Percentiles rank a stretch among this genome's conserved stretches.
These are phyloP conservation scores for Zygosaccharomyces bailii DNA, from an alignment of 805 yeast genomes.

Conservation along the genomic window DNA sequence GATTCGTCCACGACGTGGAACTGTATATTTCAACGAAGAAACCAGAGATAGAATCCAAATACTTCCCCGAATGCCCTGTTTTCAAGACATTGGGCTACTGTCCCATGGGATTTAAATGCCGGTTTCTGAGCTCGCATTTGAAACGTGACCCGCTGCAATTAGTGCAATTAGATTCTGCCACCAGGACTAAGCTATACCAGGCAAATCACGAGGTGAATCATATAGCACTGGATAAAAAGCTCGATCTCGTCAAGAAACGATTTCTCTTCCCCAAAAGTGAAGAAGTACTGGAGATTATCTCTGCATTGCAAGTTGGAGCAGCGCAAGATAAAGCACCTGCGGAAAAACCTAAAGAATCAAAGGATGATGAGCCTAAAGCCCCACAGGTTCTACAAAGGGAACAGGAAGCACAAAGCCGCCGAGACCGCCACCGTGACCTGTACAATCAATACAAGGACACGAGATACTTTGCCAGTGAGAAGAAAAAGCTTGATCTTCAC, in stretches of 20 bases:
- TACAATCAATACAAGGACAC: conserved; percentile 61
- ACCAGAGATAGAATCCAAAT: conserved; percentile 60
- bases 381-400: conserved; percentile 27
- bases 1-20: conserved; percentile 70
- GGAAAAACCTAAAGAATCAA: conserved; percentile 13
- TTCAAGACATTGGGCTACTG: conserved; percentile 79
- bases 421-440: conserved; percentile 33
- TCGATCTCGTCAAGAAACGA: conserved; percentile 46
- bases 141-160: conserved; percentile 40
- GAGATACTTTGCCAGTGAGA: conserved; percentile 74
- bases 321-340: conserved; percentile 35
- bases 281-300: conserved; percentile 58
- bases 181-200: conserved; percentile 25
- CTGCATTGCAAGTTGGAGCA: conserved; percentile 47
- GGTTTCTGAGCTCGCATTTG: conserved; percentile 79
- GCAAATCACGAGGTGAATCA: conserved; percentile 61
- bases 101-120: conserved; percentile 88
- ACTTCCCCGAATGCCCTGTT: conserved; percentile 64
- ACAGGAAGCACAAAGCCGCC: conserved; percentile 32
- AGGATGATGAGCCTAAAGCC: conserved; percentile 31
- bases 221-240: conserved; percentile 43
- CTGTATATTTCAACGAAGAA: conserved; percentile 64
- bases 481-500: conserved; percentile 63
- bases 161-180: conserved; percentile 43
- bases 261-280: conserved; percentile 58